These are phyloP conservation scores for Phytophthora hybrid DNA, from an alignment of 352 stramenopile species.

Conservation along the genomic window DNA sequence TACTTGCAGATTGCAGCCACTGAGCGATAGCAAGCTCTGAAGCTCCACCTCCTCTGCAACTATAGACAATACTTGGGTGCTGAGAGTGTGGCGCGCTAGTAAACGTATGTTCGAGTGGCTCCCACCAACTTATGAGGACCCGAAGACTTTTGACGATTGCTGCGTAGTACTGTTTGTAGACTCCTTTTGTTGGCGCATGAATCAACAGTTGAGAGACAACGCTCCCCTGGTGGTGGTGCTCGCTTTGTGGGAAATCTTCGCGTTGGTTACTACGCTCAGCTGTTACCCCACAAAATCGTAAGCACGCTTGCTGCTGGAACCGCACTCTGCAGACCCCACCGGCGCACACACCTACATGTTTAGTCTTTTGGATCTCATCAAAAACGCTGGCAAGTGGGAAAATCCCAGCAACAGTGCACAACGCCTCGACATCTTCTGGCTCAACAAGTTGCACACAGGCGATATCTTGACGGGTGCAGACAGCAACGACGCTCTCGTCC, in stretches of 20 bases:
- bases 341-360: constrained; percentile 51
- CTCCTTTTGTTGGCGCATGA: constrained; percentile 59
- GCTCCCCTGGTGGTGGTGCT: background rate
- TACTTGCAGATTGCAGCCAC: constrained; percentile 19
- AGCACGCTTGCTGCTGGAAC: constrained; percentile 50
- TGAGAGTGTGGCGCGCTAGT: background rate
- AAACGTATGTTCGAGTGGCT: constrained; percentile 6
- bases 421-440: constrained; percentile 50
- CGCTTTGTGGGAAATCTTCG: background rate
- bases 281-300: constrained; percentile 51
- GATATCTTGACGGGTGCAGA: constrained; percentile 54
- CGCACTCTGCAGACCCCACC: constrained; percentile 41
- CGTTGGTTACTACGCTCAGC: constrained; percentile 1
- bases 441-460: constrained; percentile 74
- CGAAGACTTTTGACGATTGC: constrained; percentile 64
- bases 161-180: constrained; percentile 77
- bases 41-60: constrained; percentile 58
- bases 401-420: constrained; percentile 52
- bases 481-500: constrained; percentile 50
- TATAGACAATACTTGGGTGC: constrained; percentile 9
- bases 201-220: constrained; percentile 65
- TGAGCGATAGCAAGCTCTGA: constrained; percentile 54
- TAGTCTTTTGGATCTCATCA: constrained; percentile 40
- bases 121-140: constrained; percentile 56
- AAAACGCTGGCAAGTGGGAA: constrained; percentile 61